These are phyloP conservation scores for Oryza nivara DNA, from an alignment of 176 grass and related monocot genomes.

Conservation along the genomic window DNA sequence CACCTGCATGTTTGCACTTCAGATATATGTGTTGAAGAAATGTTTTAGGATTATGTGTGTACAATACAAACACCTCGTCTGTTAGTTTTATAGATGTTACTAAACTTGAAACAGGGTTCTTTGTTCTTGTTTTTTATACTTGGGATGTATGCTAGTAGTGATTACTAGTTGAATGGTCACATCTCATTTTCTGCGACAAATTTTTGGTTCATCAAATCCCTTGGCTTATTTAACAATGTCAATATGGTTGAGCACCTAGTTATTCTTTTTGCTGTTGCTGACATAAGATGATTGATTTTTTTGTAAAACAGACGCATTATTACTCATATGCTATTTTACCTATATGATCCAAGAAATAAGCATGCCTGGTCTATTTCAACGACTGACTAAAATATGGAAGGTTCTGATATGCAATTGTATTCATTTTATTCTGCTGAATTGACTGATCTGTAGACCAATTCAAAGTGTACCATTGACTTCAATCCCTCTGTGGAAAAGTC, in stretches of 20 bases:
- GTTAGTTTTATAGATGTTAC: conserved; percentile 8
- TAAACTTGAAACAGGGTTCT: conserved; percentile 13
- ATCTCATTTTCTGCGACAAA: conserved; percentile 17
- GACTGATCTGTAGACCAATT: conserved; percentile 26
- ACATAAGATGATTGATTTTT: conserved; percentile 19
- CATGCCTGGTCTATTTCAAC: conserved; percentile 12
- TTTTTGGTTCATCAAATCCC: conserved; percentile 5
- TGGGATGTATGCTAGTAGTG: background rate
- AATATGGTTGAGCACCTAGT: conserved; percentile 20
- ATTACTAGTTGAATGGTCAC: background rate
- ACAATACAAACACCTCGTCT: background rate
- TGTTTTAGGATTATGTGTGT: background rate
- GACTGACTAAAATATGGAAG: conserved; percentile 27
- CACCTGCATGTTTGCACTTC: background rate
- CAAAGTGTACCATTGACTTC: conserved; percentile 13
- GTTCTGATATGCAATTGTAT: conserved; percentile 15
- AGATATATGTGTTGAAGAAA: background rate
- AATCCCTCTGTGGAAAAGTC: conserved; percentile 5
- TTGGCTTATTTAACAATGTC: conserved; percentile 28
- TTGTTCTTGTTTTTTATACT: background rate
- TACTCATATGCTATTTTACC: conserved; percentile 36
- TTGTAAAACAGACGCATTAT: background rate
- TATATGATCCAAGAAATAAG: conserved; percentile 4
- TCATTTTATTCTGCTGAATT: conserved; percentile 6
- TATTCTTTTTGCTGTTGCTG: conserved; percentile 9